A percentile compares a stretch with the other conserved stretches of the same genome.
These are phyloP conservation scores for Colletotrichum karsti DNA, from an alignment of 2,329 filamentous ascomycete species.

Conservation along the genomic window DNA sequence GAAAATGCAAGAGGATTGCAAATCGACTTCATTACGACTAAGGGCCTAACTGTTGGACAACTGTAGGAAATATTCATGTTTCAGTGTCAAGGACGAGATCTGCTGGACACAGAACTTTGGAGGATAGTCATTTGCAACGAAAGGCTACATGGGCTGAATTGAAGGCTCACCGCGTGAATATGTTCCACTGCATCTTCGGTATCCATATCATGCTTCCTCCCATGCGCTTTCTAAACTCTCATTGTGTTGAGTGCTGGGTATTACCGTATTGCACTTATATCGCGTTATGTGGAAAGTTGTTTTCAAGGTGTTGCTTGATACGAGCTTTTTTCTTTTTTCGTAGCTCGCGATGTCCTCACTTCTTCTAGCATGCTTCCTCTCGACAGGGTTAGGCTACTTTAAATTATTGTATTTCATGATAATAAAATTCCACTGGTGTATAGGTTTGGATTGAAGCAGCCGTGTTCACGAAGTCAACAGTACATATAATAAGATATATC, in stretches of 20 bases:
- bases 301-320: no score
- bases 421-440: not conserved
- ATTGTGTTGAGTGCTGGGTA: no score
- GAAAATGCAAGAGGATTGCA: not conserved
- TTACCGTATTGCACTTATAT: no score
- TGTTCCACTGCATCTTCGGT: not conserved
- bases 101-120: not conserved
- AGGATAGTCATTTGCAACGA: not conserved
- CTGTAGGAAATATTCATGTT: not conserved
- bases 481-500: not conserved
- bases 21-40: not conserved
- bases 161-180: not conserved
- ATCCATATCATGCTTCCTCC: no score
- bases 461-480: not conserved
- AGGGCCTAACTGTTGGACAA: not conserved
- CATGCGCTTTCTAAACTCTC: no score
- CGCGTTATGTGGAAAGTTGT: no score
- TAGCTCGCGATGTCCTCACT: no score
- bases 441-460: not conserved
- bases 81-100: not conserved
- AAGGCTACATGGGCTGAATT: not conserved
- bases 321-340: no score
- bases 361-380: not conserved
- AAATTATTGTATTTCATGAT: not conserved
- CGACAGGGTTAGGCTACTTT: not conserved